Percentiles rank a stretch among this genome's conserved stretches.
Conservation (phyloP, 106 monocot genomes). For the Platanthera guangdongensis region DNA sequence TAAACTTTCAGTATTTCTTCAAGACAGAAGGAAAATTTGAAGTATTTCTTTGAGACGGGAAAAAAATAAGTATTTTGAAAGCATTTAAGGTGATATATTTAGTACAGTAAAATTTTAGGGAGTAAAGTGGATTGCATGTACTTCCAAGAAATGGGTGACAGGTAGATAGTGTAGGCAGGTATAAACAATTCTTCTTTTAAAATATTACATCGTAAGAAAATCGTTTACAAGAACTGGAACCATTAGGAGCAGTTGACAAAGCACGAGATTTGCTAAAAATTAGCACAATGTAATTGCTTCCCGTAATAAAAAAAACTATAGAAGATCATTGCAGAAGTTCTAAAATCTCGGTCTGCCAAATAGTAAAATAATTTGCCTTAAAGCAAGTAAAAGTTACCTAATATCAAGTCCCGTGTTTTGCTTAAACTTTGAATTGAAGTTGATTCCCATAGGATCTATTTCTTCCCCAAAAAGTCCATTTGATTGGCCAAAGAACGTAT, state of each 20-base stretch:
- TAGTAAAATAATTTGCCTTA: neutral
- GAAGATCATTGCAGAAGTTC: neutral
- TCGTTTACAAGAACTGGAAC: neutral
- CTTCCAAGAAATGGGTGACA: neutral
- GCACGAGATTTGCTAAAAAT: neutral
- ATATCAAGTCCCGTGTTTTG: constrained; percentile 51
- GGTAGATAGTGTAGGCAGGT: neutral
- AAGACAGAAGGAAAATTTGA: too few relatives aligned
- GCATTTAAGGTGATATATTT: neutral
- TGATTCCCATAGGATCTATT: constrained; percentile 40
- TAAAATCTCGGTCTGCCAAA: neutral
- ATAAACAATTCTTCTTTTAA: neutral
- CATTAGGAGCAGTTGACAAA: neutral
- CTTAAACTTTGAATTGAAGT: constrained; percentile 35
- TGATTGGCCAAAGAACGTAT: constrained; percentile 72
- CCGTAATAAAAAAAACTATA: neutral
- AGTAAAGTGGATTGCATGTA: neutral
- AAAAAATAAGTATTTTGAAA: too few relatives aligned
- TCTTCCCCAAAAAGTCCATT: constrained; percentile 61
- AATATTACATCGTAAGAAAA: neutral
- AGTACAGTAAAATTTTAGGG: neutral
- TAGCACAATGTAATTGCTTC: neutral
- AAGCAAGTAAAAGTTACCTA: constrained; percentile 27
- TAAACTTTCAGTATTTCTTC: too few relatives aligned
- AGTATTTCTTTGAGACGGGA: too few relatives aligned